Conservation (phyloP, 768 basidiomycete species). For the Amanita molliuscula region DNA sequence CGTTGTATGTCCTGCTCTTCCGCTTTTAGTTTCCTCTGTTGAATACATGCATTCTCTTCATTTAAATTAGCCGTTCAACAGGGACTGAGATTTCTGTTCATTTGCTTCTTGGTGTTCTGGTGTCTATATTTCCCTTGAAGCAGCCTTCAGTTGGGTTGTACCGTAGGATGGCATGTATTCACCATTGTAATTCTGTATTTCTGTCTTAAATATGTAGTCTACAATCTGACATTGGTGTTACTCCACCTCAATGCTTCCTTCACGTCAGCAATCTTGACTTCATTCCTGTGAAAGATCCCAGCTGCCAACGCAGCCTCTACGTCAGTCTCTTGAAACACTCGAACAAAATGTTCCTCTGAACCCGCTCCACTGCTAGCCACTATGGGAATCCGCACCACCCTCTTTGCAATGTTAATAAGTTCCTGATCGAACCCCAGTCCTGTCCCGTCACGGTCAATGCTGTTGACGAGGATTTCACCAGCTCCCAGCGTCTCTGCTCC, state of each 20-base stretch:
- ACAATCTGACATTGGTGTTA: conserved; percentile 8
- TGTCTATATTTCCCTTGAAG: not conserved
- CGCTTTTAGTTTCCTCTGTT: not conserved
- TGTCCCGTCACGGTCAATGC: conserved; percentile 93
- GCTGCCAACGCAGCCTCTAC: conserved; percentile 93
- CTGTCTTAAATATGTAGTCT: conserved; percentile 4
- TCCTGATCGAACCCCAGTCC: conserved; percentile 88
- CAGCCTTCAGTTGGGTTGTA: conserved; percentile 11
- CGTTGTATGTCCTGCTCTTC: conserved; percentile 1
- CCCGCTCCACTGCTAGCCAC: conserved; percentile 96
- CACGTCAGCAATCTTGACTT: conserved; percentile 77
- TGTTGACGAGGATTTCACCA: conserved; percentile 91
- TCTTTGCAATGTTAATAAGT: conserved; percentile 66
- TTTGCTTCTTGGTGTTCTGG: conserved; percentile 1
- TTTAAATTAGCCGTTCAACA: not conserved
- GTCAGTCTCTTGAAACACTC: conserved; percentile 69
- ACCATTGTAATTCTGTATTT: conserved; percentile 3
- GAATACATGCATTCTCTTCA: not conserved
- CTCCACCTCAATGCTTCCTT: conserved; percentile 45
- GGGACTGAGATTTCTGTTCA: not conserved
- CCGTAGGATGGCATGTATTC: conserved; percentile 1
- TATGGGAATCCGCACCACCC: conserved; percentile 77
- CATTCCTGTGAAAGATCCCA: conserved; percentile 90
- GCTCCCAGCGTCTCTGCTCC: conserved; percentile 90
- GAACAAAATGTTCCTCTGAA: conserved; percentile 68